A percentile compares a stretch with the other conserved stretches of the same genome.
Conservation (phyloP, 208 protist genomes). For the Naegleria fowleri region DNA sequence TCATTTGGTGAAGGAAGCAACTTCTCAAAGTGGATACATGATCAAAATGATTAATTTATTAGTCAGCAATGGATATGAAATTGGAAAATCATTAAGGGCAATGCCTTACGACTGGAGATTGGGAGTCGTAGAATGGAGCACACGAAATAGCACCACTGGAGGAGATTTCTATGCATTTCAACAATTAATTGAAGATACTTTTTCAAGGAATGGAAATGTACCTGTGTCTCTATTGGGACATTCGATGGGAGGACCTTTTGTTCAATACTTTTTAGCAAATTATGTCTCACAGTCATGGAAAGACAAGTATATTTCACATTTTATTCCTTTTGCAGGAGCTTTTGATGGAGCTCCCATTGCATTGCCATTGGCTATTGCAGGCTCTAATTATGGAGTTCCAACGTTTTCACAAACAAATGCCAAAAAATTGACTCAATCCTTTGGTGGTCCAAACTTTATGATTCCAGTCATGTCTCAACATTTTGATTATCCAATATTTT, state of each 20-base stretch:
- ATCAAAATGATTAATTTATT: background rate
- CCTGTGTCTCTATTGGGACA: background rate
- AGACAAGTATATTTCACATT: constrained; percentile 17
- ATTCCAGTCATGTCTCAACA: background rate
- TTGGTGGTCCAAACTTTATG: background rate
- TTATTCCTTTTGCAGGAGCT: background rate
- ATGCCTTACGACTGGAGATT: background rate
- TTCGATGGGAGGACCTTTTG: background rate
- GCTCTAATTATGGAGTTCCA: background rate
- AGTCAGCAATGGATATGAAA: background rate
- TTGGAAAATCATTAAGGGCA: background rate
- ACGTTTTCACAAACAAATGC: background rate
- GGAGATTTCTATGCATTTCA: background rate
- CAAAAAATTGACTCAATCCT: background rate
- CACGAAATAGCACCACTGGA: background rate
- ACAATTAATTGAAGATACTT: background rate
- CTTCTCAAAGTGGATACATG: background rate
- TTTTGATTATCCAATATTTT: background rate
- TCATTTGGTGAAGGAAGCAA: background rate
- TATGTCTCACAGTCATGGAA: constrained; percentile 26
- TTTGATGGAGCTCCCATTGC: constrained; percentile 17
- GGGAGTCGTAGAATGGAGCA: background rate
- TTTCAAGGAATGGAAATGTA: background rate
- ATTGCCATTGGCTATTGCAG: background rate
- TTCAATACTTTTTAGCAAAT: constrained; percentile 10